These are phyloP conservation scores for Pelargonium citronellum DNA, from an alignment of 441 rosid genomes.

Conservation along the genomic window DNA sequence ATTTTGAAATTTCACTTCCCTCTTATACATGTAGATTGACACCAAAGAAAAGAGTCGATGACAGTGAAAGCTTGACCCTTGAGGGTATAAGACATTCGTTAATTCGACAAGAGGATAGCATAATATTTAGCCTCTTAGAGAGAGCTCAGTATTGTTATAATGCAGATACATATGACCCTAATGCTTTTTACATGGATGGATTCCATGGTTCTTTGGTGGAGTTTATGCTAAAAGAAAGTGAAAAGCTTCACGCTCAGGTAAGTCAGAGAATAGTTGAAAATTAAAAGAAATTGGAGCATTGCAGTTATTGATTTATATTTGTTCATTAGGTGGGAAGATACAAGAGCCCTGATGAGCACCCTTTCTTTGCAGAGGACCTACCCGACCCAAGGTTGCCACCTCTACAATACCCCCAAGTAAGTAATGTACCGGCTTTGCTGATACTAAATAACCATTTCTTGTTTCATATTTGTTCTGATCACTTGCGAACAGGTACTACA, in stretches of 20 bases:
- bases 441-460: background rate
- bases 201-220: conserved; percentile 81
- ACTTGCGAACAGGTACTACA: conserved; percentile 54
- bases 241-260: conserved; percentile 80
- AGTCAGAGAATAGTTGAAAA: conserved; percentile 1
- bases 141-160: conserved; percentile 80
- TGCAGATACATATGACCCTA: conserved; percentile 68
- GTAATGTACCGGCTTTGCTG: background rate
- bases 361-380: conserved; percentile 68
- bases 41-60: conserved; percentile 59
- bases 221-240: conserved; percentile 71
- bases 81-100: conserved; percentile 66
- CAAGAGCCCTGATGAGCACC: conserved; percentile 91
- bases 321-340: conserved; percentile 67
- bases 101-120: conserved; percentile 87
- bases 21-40: conserved; percentile 37
- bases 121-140: conserved; percentile 70
- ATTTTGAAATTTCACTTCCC: conserved; percentile 14
- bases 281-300: background rate
- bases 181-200: conserved; percentile 67
- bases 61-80: conserved; percentile 63
- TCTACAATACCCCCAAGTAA: conserved; percentile 69
- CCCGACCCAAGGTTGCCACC: conserved; percentile 83
- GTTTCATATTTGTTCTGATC: conserved; percentile 10
- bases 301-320: background rate